Percentiles rank a stretch among this genome's conserved stretches.
Evolutionary conservation across 768 basidiomycete genomes (phyloP).

Genomic region (Hypsizygus marmoreus): DNA sequence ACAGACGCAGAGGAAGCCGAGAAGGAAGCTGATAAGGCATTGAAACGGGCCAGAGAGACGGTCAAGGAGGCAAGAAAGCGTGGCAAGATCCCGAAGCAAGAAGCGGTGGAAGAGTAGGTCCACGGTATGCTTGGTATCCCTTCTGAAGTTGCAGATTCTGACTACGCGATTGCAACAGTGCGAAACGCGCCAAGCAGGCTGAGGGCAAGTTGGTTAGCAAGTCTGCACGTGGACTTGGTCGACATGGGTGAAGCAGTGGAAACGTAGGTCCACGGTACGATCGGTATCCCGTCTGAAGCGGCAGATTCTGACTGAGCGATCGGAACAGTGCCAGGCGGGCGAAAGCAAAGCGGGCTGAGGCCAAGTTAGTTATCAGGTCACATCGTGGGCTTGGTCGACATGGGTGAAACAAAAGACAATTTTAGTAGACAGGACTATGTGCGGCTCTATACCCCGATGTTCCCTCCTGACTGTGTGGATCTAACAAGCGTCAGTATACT

Average conservation of each 20-base stretch:
- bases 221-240: slow-evolving; percentile 46
- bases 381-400: slow-evolving; percentile 48
- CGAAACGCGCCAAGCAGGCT: slow-evolving; percentile 52
- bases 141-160: slow-evolving; percentile 1
- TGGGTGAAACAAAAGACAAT: slow-evolving; percentile 42
- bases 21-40: slow-evolving; percentile 51
- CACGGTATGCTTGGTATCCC: background rate
- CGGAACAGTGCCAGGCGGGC: slow-evolving; percentile 46
- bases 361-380: slow-evolving; percentile 50
- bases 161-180: slow-evolving; percentile 31
- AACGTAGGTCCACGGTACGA: slow-evolving; percentile 42
- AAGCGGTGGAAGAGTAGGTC: slow-evolving; percentile 54
- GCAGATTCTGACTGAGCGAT: slow-evolving; percentile 10
- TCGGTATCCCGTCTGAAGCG: background rate
- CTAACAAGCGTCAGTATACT: no score
- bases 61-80: slow-evolving; percentile 52
- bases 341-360: slow-evolving; percentile 55
- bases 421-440: no score
- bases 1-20: slow-evolving; percentile 52
- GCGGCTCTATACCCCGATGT: no score
- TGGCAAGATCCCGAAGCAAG: slow-evolving; percentile 49
- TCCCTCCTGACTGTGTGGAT: no score
- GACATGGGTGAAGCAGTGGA: slow-evolving; percentile 44
- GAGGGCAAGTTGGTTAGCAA: slow-evolving; percentile 54
- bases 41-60: slow-evolving; percentile 43